Conservation (phyloP, 2,329 filamentous ascomycete species). For the Pezicula neosporulosa region DNA sequence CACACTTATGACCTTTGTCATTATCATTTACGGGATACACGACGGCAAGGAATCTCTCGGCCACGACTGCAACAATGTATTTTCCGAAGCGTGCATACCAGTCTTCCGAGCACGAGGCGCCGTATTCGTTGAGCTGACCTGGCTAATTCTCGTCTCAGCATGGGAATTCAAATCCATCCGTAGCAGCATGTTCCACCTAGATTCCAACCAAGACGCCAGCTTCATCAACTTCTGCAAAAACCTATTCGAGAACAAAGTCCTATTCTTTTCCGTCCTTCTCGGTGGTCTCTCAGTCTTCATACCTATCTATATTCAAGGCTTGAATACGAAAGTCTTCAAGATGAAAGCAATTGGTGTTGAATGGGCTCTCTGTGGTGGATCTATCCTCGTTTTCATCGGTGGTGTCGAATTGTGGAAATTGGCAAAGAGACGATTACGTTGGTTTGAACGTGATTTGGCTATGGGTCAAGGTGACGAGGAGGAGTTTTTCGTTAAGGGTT, state of each 20-base stretch:
- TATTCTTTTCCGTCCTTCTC: conserved; percentile 52
- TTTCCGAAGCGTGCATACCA: conserved; percentile 42
- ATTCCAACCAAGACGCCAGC: conserved; percentile 33
- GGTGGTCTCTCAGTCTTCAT: conserved; percentile 53
- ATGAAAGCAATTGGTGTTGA: conserved; percentile 62
- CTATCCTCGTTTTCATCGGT: conserved; percentile 53
- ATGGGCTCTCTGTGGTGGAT: conserved; percentile 59
- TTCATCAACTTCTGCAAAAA: conserved; percentile 34
- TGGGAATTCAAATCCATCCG: conserved; percentile 59
- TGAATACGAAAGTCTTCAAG: conserved; percentile 61
- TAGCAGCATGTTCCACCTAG: conserved; percentile 54
- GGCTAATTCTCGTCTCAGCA: conserved; percentile 51
- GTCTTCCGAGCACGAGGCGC: conserved; percentile 54
- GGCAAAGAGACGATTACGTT: conserved; percentile 43
- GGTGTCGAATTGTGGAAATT: conserved; percentile 62
- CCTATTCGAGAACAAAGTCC: conserved; percentile 56
- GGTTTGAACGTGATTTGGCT: conserved; percentile 17
- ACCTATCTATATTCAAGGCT: conserved; percentile 60
- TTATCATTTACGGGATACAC: conserved; percentile 47
- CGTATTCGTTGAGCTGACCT: conserved; percentile 53
- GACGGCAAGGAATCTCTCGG: conserved; percentile 44
- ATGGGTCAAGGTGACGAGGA: conserved; percentile 20
- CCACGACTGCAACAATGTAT: conserved; percentile 48
- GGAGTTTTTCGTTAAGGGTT: too few species aligned
- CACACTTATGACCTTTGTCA: conserved; percentile 45